phyloP scores from a whole-genome alignment of 2,329 filamentous ascomycete genomes.

The Epichloe aotearoae region DNA sequence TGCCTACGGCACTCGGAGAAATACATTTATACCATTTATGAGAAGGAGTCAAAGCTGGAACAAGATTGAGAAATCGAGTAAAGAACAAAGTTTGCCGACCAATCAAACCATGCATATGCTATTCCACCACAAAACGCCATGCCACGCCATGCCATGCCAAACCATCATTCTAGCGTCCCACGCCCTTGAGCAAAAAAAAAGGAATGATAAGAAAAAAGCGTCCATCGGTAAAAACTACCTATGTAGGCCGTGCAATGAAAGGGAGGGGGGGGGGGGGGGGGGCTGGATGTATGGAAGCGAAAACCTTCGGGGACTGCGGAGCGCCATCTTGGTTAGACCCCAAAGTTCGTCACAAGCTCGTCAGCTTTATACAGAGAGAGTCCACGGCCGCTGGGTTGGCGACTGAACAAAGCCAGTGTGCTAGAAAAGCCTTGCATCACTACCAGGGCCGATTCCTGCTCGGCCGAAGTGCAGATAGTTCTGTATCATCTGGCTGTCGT shows the following conservation, averaged over 20 bases:
- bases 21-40: slow-evolving; percentile 7
- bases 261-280: no score
- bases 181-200: background rate
- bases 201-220: background rate
- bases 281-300: no score
- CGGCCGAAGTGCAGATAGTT: background rate
- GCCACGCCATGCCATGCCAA: background rate
- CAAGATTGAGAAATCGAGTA: background rate
- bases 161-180: background rate
- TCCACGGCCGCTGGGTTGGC: no score
- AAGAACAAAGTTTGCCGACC: background rate
- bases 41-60: background rate
- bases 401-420: no score
- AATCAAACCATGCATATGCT: slow-evolving; percentile 1
- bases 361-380: no score
- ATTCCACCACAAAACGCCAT: background rate
- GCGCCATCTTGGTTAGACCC: no score
- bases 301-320: no score
- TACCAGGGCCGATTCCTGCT: slow-evolving; percentile 6
- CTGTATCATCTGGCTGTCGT: background rate
- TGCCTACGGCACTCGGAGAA: slow-evolving; percentile 1
- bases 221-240: no score
- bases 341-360: no score
- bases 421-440: background rate
- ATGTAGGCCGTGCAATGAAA: no score